These are phyloP conservation scores for Fonsecaea pugnacius DNA, from an alignment of 2,329 filamentous ascomycete species.

Conservation along the genomic window DNA sequence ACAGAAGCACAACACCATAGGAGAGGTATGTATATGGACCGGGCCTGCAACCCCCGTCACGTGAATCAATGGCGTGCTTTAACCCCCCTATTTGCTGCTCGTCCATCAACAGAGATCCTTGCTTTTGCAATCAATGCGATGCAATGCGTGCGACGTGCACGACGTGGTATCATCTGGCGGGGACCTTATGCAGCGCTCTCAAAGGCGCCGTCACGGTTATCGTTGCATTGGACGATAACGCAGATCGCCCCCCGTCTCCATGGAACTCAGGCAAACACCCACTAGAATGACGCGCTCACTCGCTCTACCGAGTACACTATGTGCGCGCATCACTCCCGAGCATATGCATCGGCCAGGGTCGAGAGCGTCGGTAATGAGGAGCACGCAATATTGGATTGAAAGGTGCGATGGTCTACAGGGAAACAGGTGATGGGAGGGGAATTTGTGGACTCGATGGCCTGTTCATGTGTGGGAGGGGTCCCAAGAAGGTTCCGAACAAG, in stretches of 20 bases:
- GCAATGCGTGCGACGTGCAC: neutral
- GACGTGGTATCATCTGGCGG: neutral
- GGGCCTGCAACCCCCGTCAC: constrained; percentile 9
- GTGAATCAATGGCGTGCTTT: constrained; percentile 33
- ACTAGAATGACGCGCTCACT: no score
- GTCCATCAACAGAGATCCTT: constrained; percentile 12
- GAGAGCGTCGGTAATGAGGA: constrained; percentile 10
- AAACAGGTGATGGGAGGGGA: neutral
- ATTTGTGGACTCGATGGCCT: neutral
- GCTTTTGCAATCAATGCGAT: neutral
- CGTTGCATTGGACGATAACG: neutral
- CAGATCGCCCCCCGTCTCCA: neutral
- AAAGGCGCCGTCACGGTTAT: neutral
- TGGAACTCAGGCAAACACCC: no score
- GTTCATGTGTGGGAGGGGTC: neutral
- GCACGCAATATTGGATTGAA: constrained; percentile 27
- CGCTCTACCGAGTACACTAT: no score
- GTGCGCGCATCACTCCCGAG: constrained; percentile 4
- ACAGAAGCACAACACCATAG: neutral
- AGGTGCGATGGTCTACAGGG: constrained; percentile 17
- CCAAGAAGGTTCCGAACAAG: neutral
- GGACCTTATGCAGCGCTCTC: neutral
- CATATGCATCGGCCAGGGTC: constrained; percentile 1
- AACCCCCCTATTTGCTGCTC: constrained; percentile 27
- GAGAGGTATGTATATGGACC: neutral